phyloP scores from a whole-genome alignment of 768 basidiomycete genomes.

The Suillus fuscotomentosus region DNA sequence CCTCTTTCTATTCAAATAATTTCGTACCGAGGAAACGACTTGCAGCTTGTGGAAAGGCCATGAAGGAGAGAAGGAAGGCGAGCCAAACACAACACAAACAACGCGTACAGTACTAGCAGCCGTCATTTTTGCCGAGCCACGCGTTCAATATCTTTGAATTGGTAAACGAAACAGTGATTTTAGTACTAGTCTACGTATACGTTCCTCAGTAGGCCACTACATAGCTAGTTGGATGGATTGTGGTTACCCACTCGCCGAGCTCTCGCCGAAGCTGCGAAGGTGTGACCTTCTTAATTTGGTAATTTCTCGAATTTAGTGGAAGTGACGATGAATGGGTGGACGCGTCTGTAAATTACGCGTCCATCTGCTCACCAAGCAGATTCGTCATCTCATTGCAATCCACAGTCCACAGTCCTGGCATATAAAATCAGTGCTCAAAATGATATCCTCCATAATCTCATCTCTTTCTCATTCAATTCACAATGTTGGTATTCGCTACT shows the following conservation, averaged over 20 bases:
- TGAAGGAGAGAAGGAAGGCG: slow-evolving; percentile 20
- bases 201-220: too few relatives aligned
- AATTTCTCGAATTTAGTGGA: background rate
- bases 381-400: background rate
- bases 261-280: too few relatives aligned
- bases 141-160: background rate
- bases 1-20: background rate
- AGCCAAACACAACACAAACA: slow-evolving; percentile 29
- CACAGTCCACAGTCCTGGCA: background rate
- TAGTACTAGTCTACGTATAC: too few relatives aligned
- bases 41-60: slow-evolving; percentile 52
- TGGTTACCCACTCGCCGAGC: too few relatives aligned
- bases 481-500: slow-evolving; percentile 8
- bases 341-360: background rate
- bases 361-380: background rate
- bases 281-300: background rate
- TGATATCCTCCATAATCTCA: background rate
- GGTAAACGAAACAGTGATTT: too few relatives aligned
- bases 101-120: background rate
- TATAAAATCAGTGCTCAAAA: background rate
- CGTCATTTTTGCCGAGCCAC: background rate
- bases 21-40: slow-evolving; percentile 46
- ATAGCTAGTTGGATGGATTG: too few relatives aligned
- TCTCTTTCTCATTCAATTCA: background rate
- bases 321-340: background rate